These are phyloP conservation scores for Exophiala bonariae DNA, from an alignment of 2,329 filamentous ascomycete species.

Conservation along the genomic window DNA sequence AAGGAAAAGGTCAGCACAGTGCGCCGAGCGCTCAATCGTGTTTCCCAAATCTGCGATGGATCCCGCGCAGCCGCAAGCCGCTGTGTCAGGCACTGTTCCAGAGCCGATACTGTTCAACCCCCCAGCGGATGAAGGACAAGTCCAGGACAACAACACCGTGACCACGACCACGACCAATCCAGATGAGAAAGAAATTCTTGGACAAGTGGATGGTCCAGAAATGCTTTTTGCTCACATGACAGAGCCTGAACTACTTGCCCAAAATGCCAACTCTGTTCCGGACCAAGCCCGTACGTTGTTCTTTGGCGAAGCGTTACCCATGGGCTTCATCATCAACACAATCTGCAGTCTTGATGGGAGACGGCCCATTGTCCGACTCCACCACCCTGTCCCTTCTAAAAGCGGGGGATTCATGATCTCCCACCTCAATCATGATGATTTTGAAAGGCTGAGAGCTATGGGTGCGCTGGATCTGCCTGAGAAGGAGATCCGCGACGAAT, in stretches of 20 bases:
- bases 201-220: conserved; percentile 5
- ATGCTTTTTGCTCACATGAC: conserved; percentile 9
- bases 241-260: neutral
- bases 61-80: conserved; percentile 1
- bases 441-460: neutral
- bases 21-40: conserved; percentile 3
- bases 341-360: conserved; percentile 14
- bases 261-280: neutral
- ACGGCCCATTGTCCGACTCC: neutral
- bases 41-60: neutral
- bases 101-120: conserved; percentile 3
- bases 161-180: conserved; percentile 2
- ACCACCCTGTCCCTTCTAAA: neutral
- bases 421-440: neutral
- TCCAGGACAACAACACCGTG: neutral
- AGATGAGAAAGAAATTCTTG: conserved; percentile 4
- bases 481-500: neutral
- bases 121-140: conserved; percentile 1
- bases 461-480: neutral
- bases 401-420: neutral
- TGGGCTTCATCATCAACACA: conserved; percentile 18
- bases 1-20: neutral
- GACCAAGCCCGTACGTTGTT: conserved; percentile 4
- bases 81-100: conserved; percentile 18
- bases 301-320: conserved; percentile 19